A percentile compares a stretch with the other conserved stretches of the same genome.
Evolutionary conservation across 805 yeast genomes (phyloP).

Genomic region (Lipomyces mesembrius): DNA sequence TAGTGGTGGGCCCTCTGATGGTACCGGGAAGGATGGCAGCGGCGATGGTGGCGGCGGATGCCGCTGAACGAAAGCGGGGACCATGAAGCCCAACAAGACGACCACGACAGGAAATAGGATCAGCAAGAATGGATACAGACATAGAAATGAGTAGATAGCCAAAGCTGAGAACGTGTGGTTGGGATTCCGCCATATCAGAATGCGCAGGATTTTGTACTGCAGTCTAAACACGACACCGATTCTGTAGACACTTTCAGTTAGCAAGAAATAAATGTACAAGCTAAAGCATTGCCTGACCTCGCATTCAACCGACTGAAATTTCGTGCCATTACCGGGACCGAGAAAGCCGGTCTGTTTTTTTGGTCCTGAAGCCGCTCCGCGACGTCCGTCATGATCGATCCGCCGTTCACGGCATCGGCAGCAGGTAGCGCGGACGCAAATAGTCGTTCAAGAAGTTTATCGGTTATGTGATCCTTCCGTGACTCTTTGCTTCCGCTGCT

Average conservation of each 20-base stretch:
- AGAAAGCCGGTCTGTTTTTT: constrained; percentile 43
- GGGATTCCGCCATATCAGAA: constrained; percentile 77
- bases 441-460: constrained; percentile 33
- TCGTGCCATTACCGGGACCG: constrained; percentile 59
- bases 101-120: constrained; percentile 65
- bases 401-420: constrained; percentile 12
- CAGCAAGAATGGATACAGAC: constrained; percentile 72
- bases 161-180: constrained; percentile 66
- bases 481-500: constrained; percentile 4
- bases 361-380: constrained; percentile 34
- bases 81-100: constrained; percentile 60
- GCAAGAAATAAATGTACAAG: neutral
- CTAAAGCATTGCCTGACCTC: constrained; percentile 10
- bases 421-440: constrained; percentile 32
- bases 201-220: constrained; percentile 63
- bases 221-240: constrained; percentile 61
- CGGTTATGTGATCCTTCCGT: constrained; percentile 31
- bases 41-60: constrained; percentile 58
- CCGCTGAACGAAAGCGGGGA: constrained; percentile 70
- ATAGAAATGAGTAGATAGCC: constrained; percentile 64
- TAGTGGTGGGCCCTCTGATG: constrained; percentile 37
- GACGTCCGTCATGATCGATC: constrained; percentile 11
- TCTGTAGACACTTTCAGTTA: constrained; percentile 41
- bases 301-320: constrained; percentile 63
- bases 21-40: constrained; percentile 41